Evolutionary conservation across 345 rosid genomes (phyloP).

Genomic region (Lepidium didymum): DNA sequence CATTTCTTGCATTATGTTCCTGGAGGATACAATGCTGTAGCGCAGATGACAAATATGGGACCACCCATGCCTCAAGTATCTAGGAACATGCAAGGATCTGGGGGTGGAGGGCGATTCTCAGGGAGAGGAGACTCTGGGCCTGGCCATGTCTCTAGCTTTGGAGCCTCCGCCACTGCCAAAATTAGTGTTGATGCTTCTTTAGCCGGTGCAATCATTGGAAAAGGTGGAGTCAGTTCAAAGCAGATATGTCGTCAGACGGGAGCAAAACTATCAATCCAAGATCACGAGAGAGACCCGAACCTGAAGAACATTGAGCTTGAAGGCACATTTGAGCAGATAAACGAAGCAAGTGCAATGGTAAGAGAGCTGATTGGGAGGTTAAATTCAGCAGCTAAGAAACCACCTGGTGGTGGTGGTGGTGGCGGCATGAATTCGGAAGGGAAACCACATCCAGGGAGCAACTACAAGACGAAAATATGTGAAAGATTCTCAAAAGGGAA

Average conservation of each 20-base stretch:
- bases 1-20: constrained; percentile 96
- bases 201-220: constrained; percentile 94
- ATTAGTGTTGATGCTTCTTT: constrained; percentile 88
- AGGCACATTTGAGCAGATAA: constrained; percentile 95
- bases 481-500: constrained; percentile 69
- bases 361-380: constrained; percentile 72
- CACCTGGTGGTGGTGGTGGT: constrained; percentile 17
- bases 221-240: constrained; percentile 87
- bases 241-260: constrained; percentile 85
- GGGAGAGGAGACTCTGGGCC: constrained; percentile 82
- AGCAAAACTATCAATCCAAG: constrained; percentile 81
- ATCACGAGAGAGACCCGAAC: constrained; percentile 73
- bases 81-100: constrained; percentile 54
- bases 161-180: constrained; percentile 85
- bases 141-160: constrained; percentile 72
- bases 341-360: constrained; percentile 94
- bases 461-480: constrained; percentile 81
- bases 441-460: constrained; percentile 38
- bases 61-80: constrained; percentile 46
- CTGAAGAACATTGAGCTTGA: constrained; percentile 88
- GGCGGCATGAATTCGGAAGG: constrained; percentile 24
- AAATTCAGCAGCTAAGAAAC: constrained; percentile 38
- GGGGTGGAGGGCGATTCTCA: constrained; percentile 82
- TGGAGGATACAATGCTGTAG: constrained; percentile 82
- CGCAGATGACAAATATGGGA: constrained; percentile 65